Base-by-base conservation (phyloP, 1,139 yeast genomes). In the Candida tropicalis region DNA sequence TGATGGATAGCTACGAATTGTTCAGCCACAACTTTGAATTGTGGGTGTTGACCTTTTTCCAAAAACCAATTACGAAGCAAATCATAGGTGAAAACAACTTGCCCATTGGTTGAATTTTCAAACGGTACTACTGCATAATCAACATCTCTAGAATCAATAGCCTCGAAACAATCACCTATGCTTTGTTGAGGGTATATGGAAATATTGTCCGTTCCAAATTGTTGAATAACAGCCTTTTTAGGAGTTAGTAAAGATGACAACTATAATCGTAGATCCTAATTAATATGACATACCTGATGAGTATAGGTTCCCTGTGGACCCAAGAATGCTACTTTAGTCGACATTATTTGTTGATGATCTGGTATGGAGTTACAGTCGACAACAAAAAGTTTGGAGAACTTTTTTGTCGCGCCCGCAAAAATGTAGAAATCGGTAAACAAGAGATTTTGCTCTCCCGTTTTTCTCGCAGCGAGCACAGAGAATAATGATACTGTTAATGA, bases 41-140 rank as follows among this genome's bases (percentile, higher is more conserved):
- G 24, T 3, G 39, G 38, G 3, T 34, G 38, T 5, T 22, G 22
- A 4, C 26, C 34, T 2, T 57, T 54, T 8, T 67, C 64, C 31
- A 70, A 52, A 50, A 65, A 77, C 81, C 85, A 75, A 57, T 87
- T 91, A 49, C 96, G 70, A 27, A 91, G 70, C 13, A 89, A 68
- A 59, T 90, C 97, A 58, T 87, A 83, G 0, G 97, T 88, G 59
- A 83, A 81, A 1, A 84, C 85, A 3, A 93, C 99, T 53, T 87
- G 93, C 0, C 99, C 99, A 60, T 93, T 93, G 7, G 97, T 87
- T 3, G 97, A 89, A 65, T 93, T 93, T 57, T 91, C 98, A 54
- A 88, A 79, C 0, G 99, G 99, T 0, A 93, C 87, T n/a, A 90
- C 85, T 0, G 95, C 83, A 56, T 72, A 84, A 45, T 83, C 85